Evolutionary conservation across 208 protist genomes (phyloP), one percentile per base, ranked within the genome.

Genomic region (Novymonas esmeraldas): DNA sequence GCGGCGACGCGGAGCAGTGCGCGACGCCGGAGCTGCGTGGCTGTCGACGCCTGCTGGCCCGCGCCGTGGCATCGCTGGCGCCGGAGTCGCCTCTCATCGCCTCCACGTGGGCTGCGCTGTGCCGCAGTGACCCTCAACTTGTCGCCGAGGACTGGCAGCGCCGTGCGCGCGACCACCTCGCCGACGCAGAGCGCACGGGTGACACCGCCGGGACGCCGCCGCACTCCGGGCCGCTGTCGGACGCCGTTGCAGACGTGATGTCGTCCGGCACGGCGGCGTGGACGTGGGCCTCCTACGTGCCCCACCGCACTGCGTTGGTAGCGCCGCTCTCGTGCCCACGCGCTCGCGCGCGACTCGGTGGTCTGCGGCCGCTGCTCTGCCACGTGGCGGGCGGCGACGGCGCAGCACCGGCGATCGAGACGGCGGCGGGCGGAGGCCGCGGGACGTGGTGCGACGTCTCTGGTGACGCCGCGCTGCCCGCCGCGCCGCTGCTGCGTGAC

Each of bases 101-200:
- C 9, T 81, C 82, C 0, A 87, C 82, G 9, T 92, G 86, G 86
- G 7, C 33, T 1, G 78, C 81, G 28, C 75, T 92, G 33, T 84
- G 80, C 41, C 82, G 83, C 29, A 58, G 52, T 22, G 78, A 87
- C 38, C 38, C 58, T 1, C 18, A 33, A n/a, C 58, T 87, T 26
- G 29, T 39, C 20, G 14, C 24, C 13, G 58, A 55, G 7, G 79
- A 85, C 52, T 87, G 76, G 81, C 55, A 76, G 20, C 48, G 67
- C 13, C 64, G 72, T 3, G 60, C 65, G 0, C 49, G 64, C 0
- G 49, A 42, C 26, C 65, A 65, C 18, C 51, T 38, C 34, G 49
- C 10, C 0, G 56, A 24, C 56, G 6, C 39, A 0, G 24, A n/a
- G 22, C 42, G 39, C 13, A 24, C 22, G 9, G 24, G 16, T 9